Evolutionary conservation across 495 filamentous ascomycete genomes (phyloP).

Genomic region (Aspergillus haitiensis): DNA sequence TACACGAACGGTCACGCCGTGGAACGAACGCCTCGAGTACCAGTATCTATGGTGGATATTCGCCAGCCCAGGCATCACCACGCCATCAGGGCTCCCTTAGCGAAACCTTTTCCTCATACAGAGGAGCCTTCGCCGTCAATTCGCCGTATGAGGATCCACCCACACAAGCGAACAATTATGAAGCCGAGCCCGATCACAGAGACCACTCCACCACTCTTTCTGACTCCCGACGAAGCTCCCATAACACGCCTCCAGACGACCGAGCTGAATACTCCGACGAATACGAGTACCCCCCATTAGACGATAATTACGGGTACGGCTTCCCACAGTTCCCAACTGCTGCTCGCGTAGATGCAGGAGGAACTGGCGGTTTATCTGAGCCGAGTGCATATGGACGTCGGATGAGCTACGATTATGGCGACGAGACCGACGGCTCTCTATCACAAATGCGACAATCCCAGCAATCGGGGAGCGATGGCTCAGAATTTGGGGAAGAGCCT

Average conservation of each 20-base stretch:
- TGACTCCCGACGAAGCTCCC: slow-evolving; percentile 40
- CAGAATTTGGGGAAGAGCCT: slow-evolving; percentile 60
- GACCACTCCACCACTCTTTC: slow-evolving; percentile 22
- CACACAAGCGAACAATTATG: slow-evolving; percentile 4
- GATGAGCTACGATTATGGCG: slow-evolving; percentile 92
- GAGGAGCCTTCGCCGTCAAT: slow-evolving; percentile 66
- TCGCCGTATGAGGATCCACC: slow-evolving; percentile 70
- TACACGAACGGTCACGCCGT: slow-evolving; percentile 55
- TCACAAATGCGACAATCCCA: slow-evolving; percentile 52
- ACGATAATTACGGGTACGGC: slow-evolving; percentile 56
- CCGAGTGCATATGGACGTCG: slow-evolving; percentile 64
- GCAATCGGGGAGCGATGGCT: slow-evolving; percentile 54
- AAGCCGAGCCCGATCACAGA: slow-evolving; percentile 21
- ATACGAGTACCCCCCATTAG: slow-evolving; percentile 46
- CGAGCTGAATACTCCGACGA: slow-evolving; percentile 39
- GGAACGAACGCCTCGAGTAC: slow-evolving; percentile 44
- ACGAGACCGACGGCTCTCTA: slow-evolving; percentile 59
- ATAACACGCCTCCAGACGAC: slow-evolving; percentile 35
- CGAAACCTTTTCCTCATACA: slow-evolving; percentile 71
- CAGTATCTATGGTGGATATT: slow-evolving; percentile 33
- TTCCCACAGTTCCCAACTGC: slow-evolving; percentile 56
- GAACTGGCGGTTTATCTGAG: slow-evolving; percentile 79
- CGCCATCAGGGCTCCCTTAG: slow-evolving; percentile 59
- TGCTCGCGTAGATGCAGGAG: slow-evolving; percentile 73
- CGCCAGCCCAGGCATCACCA: slow-evolving; percentile 27